Percentiles rank a stretch among this genome's conserved stretches.
Conservation (phyloP, 441 rosid genomes). For the Corymbia calophylla region DNA sequence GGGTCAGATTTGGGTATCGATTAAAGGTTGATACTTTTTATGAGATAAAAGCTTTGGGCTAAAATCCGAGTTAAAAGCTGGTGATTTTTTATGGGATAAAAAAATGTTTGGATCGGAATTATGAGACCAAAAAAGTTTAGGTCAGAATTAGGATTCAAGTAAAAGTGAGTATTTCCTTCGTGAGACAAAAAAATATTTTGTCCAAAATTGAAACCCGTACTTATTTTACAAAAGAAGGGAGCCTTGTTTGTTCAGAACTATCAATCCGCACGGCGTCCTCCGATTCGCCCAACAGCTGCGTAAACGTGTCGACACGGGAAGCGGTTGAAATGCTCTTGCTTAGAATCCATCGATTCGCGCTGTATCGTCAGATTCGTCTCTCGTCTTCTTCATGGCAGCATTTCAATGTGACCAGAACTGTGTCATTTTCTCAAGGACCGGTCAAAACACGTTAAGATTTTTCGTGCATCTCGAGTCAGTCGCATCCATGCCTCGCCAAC, state of each 20-base stretch:
- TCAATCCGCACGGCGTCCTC: background rate
- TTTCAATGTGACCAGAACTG: background rate
- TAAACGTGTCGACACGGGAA: background rate
- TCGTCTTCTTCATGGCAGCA: background rate
- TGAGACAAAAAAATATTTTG: no score
- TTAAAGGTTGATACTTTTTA: rapidly evolving
- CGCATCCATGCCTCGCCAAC: background rate
- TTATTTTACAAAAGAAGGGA: background rate
- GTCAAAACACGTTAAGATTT: background rate
- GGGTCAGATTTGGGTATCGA: no score
- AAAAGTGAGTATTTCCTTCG: no score
- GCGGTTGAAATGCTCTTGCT: background rate
- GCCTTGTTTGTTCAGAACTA: background rate
- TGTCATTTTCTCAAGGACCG: background rate
- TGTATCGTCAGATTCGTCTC: background rate
- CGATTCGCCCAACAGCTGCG: background rate
- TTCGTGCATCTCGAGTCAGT: background rate
- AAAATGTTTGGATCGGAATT: no score
- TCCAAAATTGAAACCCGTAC: background rate
- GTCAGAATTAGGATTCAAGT: no score
- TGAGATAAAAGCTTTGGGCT: no score
- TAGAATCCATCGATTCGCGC: background rate
- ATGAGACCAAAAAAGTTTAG: no score
- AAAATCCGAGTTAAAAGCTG: no score
- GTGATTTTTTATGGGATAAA: no score